A percentile compares a stretch with the other conserved stretches of the same genome.
phyloP scores from a whole-genome alignment of 2,329 filamentous ascomycete genomes.

The Nannizzia gypsea region DNA sequence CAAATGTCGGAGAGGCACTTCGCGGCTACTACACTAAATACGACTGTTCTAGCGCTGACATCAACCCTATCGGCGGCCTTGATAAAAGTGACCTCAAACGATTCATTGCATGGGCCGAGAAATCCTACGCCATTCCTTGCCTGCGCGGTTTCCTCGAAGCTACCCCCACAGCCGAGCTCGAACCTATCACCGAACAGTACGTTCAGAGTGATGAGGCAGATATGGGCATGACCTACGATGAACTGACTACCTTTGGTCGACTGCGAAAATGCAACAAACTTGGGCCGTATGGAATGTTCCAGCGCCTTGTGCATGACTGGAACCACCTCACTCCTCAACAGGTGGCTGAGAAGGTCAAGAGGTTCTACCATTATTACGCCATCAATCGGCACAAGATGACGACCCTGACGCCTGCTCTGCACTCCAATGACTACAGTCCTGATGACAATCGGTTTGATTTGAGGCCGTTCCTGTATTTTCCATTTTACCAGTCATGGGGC shows the following conservation, averaged over 20 bases:
- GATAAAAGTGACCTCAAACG: conserved; percentile 55
- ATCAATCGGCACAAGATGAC: conserved; percentile 54
- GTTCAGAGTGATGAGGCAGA: conserved; percentile 44
- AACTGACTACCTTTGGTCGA: conserved; percentile 40
- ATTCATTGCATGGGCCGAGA: conserved; percentile 53
- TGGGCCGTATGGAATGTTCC: conserved; percentile 42
- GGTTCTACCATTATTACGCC: conserved; percentile 24
- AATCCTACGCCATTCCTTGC: conserved; percentile 44
- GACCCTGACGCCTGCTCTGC: conserved; percentile 44
- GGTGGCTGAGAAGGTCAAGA: conserved; percentile 32
- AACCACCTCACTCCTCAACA: conserved; percentile 22
- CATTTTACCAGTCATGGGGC: conserved; percentile 10
- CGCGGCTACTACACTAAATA: conserved; percentile 54
- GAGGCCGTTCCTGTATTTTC: conserved; percentile 38
- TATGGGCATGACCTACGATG: conserved; percentile 39
- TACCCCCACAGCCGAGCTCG: conserved; percentile 48
- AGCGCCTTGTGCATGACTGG: conserved; percentile 41
- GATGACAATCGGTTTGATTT: conserved; percentile 38
- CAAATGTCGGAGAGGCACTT: conserved; percentile 34
- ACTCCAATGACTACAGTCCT: conserved; percentile 36
- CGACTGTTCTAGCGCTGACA: conserved; percentile 44
- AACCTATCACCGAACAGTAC: conserved; percentile 53
- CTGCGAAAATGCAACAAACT: conserved; percentile 43
- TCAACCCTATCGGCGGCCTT: conserved; percentile 46
- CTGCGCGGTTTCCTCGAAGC: conserved; percentile 49